Percentiles rank a stretch among this genome's conserved stretches.
These are phyloP conservation scores for Perilla frutescens DNA, from an alignment of 257 asterid species.

Conservation along the genomic window DNA sequence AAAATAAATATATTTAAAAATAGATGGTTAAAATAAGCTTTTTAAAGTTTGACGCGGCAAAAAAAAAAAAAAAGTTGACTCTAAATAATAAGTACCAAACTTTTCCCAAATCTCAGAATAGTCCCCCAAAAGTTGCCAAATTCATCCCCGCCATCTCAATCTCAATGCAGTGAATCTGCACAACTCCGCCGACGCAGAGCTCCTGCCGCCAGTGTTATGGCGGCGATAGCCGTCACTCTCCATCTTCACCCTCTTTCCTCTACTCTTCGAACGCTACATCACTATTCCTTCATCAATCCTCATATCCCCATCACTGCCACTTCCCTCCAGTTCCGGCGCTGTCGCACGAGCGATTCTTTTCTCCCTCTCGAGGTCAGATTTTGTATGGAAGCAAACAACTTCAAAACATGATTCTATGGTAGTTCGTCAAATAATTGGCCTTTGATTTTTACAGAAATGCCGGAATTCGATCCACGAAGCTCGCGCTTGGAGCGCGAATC, in stretches of 20 bases:
- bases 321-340: constrained; percentile 30
- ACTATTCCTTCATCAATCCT: constrained; percentile 23
- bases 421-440: constrained; percentile 4
- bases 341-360: constrained; percentile 32
- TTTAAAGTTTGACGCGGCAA: too few relatives aligned
- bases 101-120: constrained; percentile 7
- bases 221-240: constrained; percentile 49
- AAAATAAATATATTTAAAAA: too few relatives aligned
- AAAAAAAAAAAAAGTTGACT: too few relatives aligned
- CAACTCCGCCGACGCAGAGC: constrained; percentile 29
- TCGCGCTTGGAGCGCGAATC: constrained; percentile 54
- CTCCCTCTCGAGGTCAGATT: constrained; percentile 38
- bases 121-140: constrained; percentile 30
- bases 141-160: constrained; percentile 26
- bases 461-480: constrained; percentile 38
- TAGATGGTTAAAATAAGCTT: too few relatives aligned
- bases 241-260: constrained; percentile 32
- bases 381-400: not conserved
- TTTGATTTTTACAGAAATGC: constrained; percentile 44
- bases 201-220: constrained; percentile 46
- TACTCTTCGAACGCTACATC: constrained; percentile 18
- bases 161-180: constrained; percentile 3
- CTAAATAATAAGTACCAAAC: too few relatives aligned
- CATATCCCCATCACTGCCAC: constrained; percentile 26
- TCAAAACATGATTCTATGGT: not conserved